These are phyloP conservation scores for Flaveria robusta DNA, from an alignment of 129 eudicot genomes.

Conservation along the genomic window DNA sequence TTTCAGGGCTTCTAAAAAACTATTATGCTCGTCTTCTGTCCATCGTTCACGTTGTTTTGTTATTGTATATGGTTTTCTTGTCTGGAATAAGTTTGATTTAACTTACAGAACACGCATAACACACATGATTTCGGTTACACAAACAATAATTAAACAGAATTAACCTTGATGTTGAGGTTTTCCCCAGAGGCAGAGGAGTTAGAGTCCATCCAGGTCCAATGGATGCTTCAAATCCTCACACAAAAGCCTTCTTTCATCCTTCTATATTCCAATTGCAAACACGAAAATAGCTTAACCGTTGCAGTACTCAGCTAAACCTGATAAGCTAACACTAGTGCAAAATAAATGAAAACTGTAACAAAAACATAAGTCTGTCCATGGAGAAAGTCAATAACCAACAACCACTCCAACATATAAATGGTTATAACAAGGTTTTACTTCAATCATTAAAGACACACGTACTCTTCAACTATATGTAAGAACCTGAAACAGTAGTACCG, in stretches of 20 bases:
- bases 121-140: neutral
- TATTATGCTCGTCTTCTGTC: slow-evolving; percentile 95
- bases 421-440: no score
- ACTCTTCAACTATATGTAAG: neutral
- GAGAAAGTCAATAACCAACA: neutral
- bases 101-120: neutral
- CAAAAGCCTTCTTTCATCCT: slow-evolving; percentile 33
- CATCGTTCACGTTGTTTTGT: slow-evolving; percentile 99
- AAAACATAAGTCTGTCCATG: neutral
- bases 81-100: slow-evolving; percentile 35
- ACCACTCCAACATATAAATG: neutral
- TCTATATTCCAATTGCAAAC: slow-evolving; percentile 13
- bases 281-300: slow-evolving; percentile 39
- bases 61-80: slow-evolving; percentile 94
- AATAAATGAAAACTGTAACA: neutral
- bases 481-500: slow-evolving; percentile 27
- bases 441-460: no score
- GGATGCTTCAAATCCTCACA: slow-evolving; percentile 56
- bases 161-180: slow-evolving; percentile 67
- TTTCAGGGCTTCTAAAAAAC: slow-evolving; percentile 93
- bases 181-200: slow-evolving; percentile 91
- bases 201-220: slow-evolving; percentile 57
- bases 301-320: slow-evolving; percentile 49
- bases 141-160: neutral
- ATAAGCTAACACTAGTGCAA: slow-evolving; percentile 56